Base-by-base conservation (phyloP, 1,139 yeast species). In the Candida gigantensis region DNA sequence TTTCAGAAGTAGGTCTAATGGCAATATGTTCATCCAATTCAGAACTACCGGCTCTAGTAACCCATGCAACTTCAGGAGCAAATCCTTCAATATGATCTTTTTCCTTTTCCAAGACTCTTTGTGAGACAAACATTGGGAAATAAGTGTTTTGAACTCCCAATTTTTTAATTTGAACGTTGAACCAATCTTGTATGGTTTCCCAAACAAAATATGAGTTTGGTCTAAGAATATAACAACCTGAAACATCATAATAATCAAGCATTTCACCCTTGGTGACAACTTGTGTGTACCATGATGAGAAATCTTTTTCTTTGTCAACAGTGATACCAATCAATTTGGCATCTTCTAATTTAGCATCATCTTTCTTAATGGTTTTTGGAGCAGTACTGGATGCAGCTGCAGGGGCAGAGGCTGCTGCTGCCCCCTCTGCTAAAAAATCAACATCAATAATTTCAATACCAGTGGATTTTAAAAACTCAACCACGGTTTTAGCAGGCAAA, bases 51-150 rank as follows among this genome's bases (percentile, higher is more conserved):
- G 99, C 99, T 56, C 74, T 80, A 43, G 99, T 94, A 49, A 94
- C 98, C 99, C 99, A 94, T 16, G 99, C 99, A 40, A 94, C 99
- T 68, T 94, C 99, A 20, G 99, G 98, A 34, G 99, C 98, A 63
- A 94, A 94, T 26, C 99, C 99, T 67, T 94, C 98, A 55, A 94
- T 83, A 61, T 94, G 99, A 62, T 94, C 99, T 70, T 94, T 94
- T 72, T 94, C 99, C 70, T 84, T 88, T 67, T 92, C 97, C 55
- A 94, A 74, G 23, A 92, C 98, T 52, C 81, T 78, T 36, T 88
- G 75, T 8, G 97, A 89, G 33, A 94, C 98, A 58, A 94, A 94
- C 96, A 94, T 87, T 49, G 99, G 99, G 84, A 94, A 94, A 62
- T 92, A 92, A 18, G 97, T 84, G 66, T 92, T 92, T 55, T 84